These are phyloP conservation scores for Magnusiomyces paraingens DNA, from an alignment of 1,139 yeast species.

Conservation along the genomic window DNA sequence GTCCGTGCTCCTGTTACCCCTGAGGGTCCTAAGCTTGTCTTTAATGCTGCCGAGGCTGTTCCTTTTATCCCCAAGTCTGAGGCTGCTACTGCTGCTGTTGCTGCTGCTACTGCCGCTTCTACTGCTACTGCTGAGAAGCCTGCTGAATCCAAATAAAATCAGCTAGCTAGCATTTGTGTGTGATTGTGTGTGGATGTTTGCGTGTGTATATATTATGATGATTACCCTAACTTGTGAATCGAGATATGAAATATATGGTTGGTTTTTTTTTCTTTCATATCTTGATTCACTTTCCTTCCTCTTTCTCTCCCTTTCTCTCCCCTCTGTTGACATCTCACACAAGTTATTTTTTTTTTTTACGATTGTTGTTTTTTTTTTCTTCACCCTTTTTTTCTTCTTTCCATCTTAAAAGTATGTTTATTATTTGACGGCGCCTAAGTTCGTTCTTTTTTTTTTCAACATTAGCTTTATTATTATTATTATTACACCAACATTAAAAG, in stretches of 20 bases:
- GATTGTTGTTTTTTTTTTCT: background rate
- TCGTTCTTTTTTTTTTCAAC: background rate
- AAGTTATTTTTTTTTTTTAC: background rate
- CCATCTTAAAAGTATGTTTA: conserved; percentile 1
- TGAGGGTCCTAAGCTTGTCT: conserved; percentile 27
- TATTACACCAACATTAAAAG: background rate
- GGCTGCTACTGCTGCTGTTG: conserved; percentile 2
- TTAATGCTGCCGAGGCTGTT: conserved; percentile 35
- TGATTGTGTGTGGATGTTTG: no score
- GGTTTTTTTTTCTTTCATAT: background rate
- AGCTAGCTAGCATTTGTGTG: background rate
- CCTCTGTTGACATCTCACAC: background rate
- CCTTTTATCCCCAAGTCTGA: conserved; percentile 34
- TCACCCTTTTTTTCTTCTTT: background rate
- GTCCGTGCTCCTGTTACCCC: background rate
- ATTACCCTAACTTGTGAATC: no score
- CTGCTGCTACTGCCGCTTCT: background rate
- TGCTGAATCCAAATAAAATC: background rate
- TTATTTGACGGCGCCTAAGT: background rate
- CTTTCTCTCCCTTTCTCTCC: background rate
- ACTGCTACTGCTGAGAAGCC: no score
- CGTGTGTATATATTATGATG: no score
- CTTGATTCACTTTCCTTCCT: background rate
- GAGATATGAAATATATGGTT: no score
- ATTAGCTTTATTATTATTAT: no score